Evolutionary conservation across 2,329 filamentous ascomycete genomes (phyloP).

Genomic region (Aspergillus clavatus): DNA sequence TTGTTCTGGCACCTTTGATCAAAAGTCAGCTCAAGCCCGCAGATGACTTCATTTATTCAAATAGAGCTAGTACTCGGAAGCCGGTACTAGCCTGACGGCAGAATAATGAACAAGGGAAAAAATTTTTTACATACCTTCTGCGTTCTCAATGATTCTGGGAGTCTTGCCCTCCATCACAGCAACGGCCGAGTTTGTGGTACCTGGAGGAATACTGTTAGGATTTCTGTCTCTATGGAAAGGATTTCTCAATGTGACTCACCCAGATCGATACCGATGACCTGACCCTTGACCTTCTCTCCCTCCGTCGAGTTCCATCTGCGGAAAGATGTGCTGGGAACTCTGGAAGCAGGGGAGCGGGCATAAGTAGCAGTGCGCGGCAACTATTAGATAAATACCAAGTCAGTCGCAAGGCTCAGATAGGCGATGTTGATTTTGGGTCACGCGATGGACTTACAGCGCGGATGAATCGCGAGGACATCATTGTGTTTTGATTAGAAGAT

Average conservation of each 20-base stretch:
- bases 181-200: conserved; percentile 95
- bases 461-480: conserved; percentile 68
- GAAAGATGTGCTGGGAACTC: conserved; percentile 68
- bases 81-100: conserved; percentile 9
- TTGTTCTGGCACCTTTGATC: conserved; percentile 71
- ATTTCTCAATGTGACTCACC: conserved; percentile 52
- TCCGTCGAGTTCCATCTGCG: conserved; percentile 50
- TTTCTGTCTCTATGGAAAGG: not conserved
- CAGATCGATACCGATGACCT: conserved; percentile 97
- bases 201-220: conserved; percentile 38
- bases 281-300: conserved; percentile 81
- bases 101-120: conserved; percentile 10
- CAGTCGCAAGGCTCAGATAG: conserved; percentile 18
- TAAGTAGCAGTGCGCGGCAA: conserved; percentile 72
- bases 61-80: not conserved
- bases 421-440: conserved; percentile 11
- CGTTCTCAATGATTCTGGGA: conserved; percentile 95
- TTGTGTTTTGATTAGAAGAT: conserved; percentile 44
- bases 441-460: conserved; percentile 62
- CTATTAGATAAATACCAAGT: conserved; percentile 41
- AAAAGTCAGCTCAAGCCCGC: conserved; percentile 13
- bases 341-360: conserved; percentile 63
- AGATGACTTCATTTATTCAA: not conserved
- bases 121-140: conserved; percentile 64
- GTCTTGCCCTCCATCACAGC: conserved; percentile 96